Evolutionary conservation across 2,329 filamentous ascomycete genomes (phyloP), one percentile per base, ranked within the genome.

Genomic region (Colletotrichum tanaceti): DNA sequence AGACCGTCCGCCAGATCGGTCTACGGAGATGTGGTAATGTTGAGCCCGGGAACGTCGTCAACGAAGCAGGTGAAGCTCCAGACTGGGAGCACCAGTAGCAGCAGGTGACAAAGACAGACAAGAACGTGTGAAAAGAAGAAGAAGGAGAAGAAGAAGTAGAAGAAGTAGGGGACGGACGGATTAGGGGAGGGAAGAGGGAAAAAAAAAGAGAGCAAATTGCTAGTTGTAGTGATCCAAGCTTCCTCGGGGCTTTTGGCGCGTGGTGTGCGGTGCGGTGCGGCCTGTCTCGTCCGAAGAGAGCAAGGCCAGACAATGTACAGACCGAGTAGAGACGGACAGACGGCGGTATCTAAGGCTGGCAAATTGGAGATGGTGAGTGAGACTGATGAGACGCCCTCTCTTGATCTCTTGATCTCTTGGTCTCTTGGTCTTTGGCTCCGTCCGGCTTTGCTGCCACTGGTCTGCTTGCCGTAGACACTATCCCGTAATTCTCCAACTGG

Each of bases 201-300:
- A 60, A 41, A 47, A 39, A 65, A 22, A 47, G 49, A 68, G 55
- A 65, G 38, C 62, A 46, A 65, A 65, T 65, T 65, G 62, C 53
- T 55, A 49, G 61, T 54, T 68, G 65, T 54, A 65, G 55, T 65
- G 62, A 68, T 60, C 62, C 65, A 68, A 68, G 62, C 55, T 65
- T 60, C 55, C 55, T 41, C 60, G 65, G 65, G 64, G 62, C 55
- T 55, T 68, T 68, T 32, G 28, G 62, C 54, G 65, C 52, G 50
- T 60, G 57, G 44, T 28, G 58, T 20, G 58, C 50, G 58, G 58
- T 66, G 63, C 50, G 58, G 52, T 58, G 41, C 39, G 64, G 59
- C 35, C 49, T 55, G 32, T 49, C 63, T 59, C 61, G 54, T 53
- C n/a, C n/a, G 58, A 16, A 32, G 20, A 47, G 54, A 49, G 49